Evolutionary conservation across 2,329 filamentous ascomycete species (phyloP).

Genomic region (Leptographium procerum): DNA sequence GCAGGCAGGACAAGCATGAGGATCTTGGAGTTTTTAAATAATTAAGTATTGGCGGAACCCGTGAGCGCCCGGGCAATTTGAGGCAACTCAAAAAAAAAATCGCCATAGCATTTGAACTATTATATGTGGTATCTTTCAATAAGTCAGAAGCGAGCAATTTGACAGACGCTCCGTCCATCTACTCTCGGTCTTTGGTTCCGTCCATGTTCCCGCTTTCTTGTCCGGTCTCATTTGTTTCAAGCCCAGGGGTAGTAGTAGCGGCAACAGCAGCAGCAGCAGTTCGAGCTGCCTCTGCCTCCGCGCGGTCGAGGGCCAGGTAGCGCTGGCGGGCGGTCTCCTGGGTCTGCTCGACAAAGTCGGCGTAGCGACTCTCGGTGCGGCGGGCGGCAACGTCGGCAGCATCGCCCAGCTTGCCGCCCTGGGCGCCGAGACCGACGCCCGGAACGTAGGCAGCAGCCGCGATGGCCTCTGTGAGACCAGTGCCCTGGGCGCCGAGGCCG

Average conservation of each 20-base stretch:
- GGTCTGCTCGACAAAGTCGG: constrained; percentile 51
- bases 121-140: too few relatives aligned
- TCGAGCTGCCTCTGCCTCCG: background rate
- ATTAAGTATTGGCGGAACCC: too few relatives aligned
- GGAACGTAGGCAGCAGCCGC: constrained; percentile 53
- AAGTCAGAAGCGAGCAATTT: too few relatives aligned
- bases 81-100: too few relatives aligned
- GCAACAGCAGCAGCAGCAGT: constrained; percentile 11
- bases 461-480: constrained; percentile 53
- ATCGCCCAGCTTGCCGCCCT: constrained; percentile 59
- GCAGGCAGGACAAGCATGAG: too few relatives aligned
- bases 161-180: background rate
- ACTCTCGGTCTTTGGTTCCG: background rate
- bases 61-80: too few relatives aligned
- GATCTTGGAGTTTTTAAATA: too few relatives aligned
- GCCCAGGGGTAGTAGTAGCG: constrained; percentile 3
- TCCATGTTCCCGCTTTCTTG: background rate
- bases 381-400: constrained; percentile 51
- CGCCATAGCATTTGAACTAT: too few relatives aligned
- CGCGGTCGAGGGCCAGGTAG: constrained; percentile 19
- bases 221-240: background rate
- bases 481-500: constrained; percentile 52
- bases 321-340: constrained; percentile 57
- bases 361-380: constrained; percentile 44
- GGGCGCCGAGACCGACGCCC: constrained; percentile 58